Conservation (phyloP, 805 yeast genomes). For the Saccharomycopsis sp. region DNA sequence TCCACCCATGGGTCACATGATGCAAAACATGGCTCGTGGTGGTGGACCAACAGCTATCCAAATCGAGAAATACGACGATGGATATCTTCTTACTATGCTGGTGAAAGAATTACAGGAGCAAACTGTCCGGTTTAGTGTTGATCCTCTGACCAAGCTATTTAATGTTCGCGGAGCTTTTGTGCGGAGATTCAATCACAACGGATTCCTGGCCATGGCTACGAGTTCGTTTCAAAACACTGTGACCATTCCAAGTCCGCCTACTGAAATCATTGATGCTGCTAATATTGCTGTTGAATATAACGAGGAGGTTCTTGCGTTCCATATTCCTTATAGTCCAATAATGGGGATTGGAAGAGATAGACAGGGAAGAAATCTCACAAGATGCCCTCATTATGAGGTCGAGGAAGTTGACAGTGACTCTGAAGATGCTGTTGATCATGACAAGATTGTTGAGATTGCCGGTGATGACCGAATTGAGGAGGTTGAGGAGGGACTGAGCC, state of each 20-base stretch:
- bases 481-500: background rate
- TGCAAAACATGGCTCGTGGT: background rate
- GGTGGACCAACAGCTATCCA: background rate
- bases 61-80: background rate
- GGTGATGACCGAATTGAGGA: background rate
- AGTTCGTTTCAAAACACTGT: conserved; percentile 4
- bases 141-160: conserved; percentile 9
- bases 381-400: background rate
- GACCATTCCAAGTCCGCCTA: conserved; percentile 3
- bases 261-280: conserved; percentile 6
- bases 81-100: conserved; percentile 4
- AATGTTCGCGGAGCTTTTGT: conserved; percentile 9
- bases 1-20: background rate
- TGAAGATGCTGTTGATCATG: background rate
- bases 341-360: background rate
- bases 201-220: background rate
- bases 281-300: conserved; percentile 6
- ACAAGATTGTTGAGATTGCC: conserved; percentile 4
- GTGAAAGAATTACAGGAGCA: conserved; percentile 10
- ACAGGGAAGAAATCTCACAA: too few relatives aligned
- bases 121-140: conserved; percentile 14
- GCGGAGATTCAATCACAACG: conserved; percentile 3
- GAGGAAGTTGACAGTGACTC: background rate
- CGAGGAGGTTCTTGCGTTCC: conserved; percentile 7
- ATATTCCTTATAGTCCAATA: conserved; percentile 6